Conservation (phyloP, 2,329 filamentous ascomycete species). For the Fusarium metavorans region DNA sequence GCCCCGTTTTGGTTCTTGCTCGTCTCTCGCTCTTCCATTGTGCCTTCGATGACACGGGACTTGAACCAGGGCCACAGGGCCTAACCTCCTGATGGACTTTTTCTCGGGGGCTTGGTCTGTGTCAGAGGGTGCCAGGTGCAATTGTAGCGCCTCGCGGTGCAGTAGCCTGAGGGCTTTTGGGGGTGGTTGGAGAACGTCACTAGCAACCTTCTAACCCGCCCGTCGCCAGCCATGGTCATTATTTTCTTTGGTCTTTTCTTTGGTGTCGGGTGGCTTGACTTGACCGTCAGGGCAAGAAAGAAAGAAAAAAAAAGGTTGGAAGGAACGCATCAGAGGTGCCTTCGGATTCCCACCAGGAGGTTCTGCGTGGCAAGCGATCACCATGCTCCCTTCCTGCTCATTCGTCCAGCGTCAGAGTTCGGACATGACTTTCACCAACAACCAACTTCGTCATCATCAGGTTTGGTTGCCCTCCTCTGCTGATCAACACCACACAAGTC, state of each 20-base stretch:
- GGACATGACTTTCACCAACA: conserved; percentile 7
- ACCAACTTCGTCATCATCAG: conserved; percentile 28
- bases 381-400: conserved; percentile 17
- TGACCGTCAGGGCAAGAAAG: conserved; percentile 5
- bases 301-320: not conserved
- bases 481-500: conserved; percentile 27
- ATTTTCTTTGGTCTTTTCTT: conserved; percentile 15
- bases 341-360: conserved; percentile 3
- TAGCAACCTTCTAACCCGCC: conserved; percentile 5
- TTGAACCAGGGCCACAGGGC: conserved; percentile 6
- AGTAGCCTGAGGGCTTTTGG: conserved; percentile 12
- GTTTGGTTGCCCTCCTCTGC: conserved; percentile 11
- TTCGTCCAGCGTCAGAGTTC: conserved; percentile 18
- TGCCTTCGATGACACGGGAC: conserved; percentile 9
- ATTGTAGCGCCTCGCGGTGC: not conserved
- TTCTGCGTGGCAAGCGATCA: conserved; percentile 32
- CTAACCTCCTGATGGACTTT: conserved; percentile 15
- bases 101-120: conserved; percentile 6
- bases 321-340: conserved; percentile 11
- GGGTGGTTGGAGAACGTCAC: conserved; percentile 40
- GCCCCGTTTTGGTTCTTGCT: conserved; percentile 8
- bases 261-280: conserved; percentile 21
- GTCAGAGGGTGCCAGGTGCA: conserved; percentile 7
- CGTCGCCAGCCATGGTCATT: conserved; percentile 33
- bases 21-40: not conserved